Evolutionary conservation across 371 early-diverging fungal species (phyloP), one percentile per base, ranked within the genome.

Genomic region (Saksenaea vasiformis): DNA sequence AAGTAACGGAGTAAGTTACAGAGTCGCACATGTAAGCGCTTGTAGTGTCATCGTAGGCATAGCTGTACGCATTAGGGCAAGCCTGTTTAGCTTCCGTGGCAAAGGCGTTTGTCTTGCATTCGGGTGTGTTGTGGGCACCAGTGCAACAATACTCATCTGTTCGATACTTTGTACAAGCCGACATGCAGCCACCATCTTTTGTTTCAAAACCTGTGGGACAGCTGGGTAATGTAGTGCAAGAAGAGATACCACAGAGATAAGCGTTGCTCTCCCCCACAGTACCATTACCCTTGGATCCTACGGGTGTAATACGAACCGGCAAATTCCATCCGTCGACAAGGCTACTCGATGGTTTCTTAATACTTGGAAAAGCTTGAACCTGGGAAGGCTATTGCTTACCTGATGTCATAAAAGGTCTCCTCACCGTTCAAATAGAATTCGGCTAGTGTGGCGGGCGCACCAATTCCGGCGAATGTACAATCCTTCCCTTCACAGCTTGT

Each of bases 21-120:
- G 74, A 66, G 36, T 54, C 41, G 62, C 84, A 83, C 26, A 69
- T 63, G 68, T 72, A 81, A 1, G 78, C 73, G 60, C 71, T 70
- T 4, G 77, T 76, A 15, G 67, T 62, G 65, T 84, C 85, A 61
- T 84, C 85, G 55, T 78, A 82, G 22, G 80, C 79, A 69, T 73
- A 84, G 56, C 77, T 71, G 66, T 79, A 79, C 9, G 72, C 62
- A 47, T 73, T 64, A 44, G 79, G 79, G 37, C 79, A 79, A 3
- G 61, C 66, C 13, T 56, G 14, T 44, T 76, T 74, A 41, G 76
- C 58, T 13, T 47, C 24, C 19, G 62, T 59, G 9, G 79, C 71
- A 57, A 67, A 79, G 22, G 62, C 51, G 53, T 72, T 70, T 2
- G 71, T 54, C 7, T 56, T 61, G 60, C 79, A 79, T 1, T 65